Base-by-base conservation (phyloP, 2,329 filamentous ascomycete species). In the Metarhizium rileyi region DNA sequence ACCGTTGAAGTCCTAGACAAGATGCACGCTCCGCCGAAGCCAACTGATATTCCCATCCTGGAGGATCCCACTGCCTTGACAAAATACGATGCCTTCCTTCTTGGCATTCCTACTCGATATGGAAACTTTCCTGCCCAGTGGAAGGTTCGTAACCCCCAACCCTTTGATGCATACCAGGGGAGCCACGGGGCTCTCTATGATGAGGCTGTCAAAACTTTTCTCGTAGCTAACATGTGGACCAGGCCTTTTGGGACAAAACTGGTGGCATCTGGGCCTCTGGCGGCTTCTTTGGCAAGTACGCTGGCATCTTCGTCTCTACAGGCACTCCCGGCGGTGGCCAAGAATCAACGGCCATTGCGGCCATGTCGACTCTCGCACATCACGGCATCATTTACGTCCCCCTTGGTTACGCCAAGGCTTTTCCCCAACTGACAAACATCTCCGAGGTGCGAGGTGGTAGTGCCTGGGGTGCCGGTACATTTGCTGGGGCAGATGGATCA, bases 341-440 rank as follows among this genome's bases (percentile, higher is more conserved):
- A 75, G 93, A 98, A 74, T 84, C 81, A 50, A 98, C 93, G 44
- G 84, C 80, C 58, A 73, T 96, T 55, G 76, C 84, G 30, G 74
- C 84, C 65, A 82, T 97, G 80, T 89, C 84, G 63, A 97, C 91
- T 18, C 75, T 97, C 49, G 69, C 84, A 53, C 93, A 97, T 74
- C 93, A 97, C 75, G 93, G 93, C 63, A 86, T 97, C 73, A 85
- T 93, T 76, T 97, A 86, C 68, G 90, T 97, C n/a, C 93, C 93
- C 45, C 77, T 97, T 49, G 93, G 93, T 50, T 97, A 95, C 77
- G 84, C 87, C 71, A 87, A 84, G 61, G 72, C 81, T 46, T 96
- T 95, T 65, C 65, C 65, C 52, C 70, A 81, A 55, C 70, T 95
- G 56, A 66, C 83, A 56, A 84, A 90, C 70, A 68, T 95, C 33